These are phyloP conservation scores for Gynandropsis gynandra DNA, from an alignment of 345 rosid species.

Conservation along the genomic window DNA sequence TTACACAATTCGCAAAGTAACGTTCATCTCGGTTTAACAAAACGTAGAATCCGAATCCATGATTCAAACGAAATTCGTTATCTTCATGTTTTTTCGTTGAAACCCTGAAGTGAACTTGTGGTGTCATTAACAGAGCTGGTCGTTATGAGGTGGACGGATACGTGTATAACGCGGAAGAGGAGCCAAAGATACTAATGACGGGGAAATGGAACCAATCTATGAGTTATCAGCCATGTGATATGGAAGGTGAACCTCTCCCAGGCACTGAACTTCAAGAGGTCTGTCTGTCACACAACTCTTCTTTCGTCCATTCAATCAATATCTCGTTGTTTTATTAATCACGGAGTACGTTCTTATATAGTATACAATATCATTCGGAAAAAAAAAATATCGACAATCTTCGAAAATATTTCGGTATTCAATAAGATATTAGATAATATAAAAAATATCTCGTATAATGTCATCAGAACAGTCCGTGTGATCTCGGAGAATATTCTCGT, in stretches of 20 bases:
- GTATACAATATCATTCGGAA: no score
- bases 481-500: no score
- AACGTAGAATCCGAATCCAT: neutral
- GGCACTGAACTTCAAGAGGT: slow-evolving; percentile 67
- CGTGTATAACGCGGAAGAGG: slow-evolving; percentile 59
- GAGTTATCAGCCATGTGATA: slow-evolving; percentile 65
- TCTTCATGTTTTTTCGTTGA: slow-evolving; percentile 10
- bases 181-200: slow-evolving; percentile 65
- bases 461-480: no score
- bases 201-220: slow-evolving; percentile 68
- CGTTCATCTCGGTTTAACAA: neutral
- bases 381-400: no score
- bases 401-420: no score
- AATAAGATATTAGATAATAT: no score
- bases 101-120: slow-evolving; percentile 16
- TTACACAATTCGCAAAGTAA: neutral
- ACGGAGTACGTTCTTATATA: no score
- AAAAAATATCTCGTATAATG: no score
- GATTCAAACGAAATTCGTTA: neutral
- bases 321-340: no score
- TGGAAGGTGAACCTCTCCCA: slow-evolving; percentile 60
- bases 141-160: slow-evolving; percentile 78
- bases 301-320: no score
- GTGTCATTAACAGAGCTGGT: slow-evolving; percentile 72
- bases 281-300: slow-evolving; percentile 3